Percentiles rank a stretch among this genome's conserved stretches.
Evolutionary conservation across 2,329 filamentous ascomycete species (phyloP).

Genomic region (Chalaropsis thielavioides): DNA sequence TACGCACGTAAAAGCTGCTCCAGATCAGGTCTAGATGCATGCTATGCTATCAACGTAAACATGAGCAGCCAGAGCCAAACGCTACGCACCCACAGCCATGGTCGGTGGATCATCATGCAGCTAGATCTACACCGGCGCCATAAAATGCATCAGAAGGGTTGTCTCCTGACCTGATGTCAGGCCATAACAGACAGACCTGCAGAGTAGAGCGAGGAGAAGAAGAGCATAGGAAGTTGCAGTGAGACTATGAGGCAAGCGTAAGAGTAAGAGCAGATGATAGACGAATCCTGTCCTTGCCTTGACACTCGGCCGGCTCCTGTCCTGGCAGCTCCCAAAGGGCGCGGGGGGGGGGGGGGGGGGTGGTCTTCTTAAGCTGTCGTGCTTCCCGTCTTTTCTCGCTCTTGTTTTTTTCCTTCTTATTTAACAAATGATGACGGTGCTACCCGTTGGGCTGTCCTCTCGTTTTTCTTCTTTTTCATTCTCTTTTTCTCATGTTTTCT

Average conservation of each 20-base stretch:
- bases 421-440: slow-evolving; percentile 5
- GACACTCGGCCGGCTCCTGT: not conserved
- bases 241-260: too few relatives aligned
- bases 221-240: not conserved
- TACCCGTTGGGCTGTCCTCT: not conserved
- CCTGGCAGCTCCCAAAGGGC: not conserved
- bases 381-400: not conserved
- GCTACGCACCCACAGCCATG: not conserved
- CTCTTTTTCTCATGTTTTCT: not conserved
- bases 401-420: not conserved
- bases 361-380: not conserved
- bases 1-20: not conserved
- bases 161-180: not conserved
- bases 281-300: not conserved
- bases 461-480: not conserved
- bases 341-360: not conserved
- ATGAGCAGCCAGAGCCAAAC: not conserved
- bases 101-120: not conserved
- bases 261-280: too few relatives aligned
- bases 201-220: not conserved
- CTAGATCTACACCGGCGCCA: not conserved
- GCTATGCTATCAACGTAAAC: not conserved
- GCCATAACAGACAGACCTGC: not conserved
- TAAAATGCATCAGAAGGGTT: not conserved
- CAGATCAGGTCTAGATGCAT: not conserved